Evolutionary conservation across 352 stramenopile genomes (phyloP).

Genomic region (Phytophthora multivora): DNA sequence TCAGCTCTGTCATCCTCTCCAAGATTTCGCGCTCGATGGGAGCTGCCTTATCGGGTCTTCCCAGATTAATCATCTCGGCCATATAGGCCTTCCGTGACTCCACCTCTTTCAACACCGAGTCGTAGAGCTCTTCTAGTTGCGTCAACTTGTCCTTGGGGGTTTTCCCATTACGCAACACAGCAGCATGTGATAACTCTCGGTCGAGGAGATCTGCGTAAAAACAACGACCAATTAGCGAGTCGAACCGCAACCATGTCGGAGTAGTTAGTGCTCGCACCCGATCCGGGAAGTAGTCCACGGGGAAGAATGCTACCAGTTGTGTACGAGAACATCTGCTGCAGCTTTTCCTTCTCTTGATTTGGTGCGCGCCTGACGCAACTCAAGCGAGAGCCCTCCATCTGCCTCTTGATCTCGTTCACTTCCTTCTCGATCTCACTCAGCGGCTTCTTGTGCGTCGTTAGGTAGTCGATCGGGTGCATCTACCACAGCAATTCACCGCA

Average conservation of each 20-base stretch:
- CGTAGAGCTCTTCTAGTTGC: constrained; percentile 72
- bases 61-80: constrained; percentile 65
- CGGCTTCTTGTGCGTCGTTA: constrained; percentile 56
- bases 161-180: constrained; percentile 45
- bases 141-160: constrained; percentile 41
- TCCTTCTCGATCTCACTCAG: constrained; percentile 82
- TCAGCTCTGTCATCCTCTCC: constrained; percentile 66
- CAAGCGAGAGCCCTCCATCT: constrained; percentile 68
- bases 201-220: constrained; percentile 60
- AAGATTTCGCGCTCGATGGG: constrained; percentile 67
- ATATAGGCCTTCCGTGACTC: constrained; percentile 70
- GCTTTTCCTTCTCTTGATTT: constrained; percentile 84
- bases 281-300: constrained; percentile 67
- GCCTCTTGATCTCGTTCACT: constrained; percentile 65
- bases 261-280: constrained; percentile 36
- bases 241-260: background rate
- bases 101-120: constrained; percentile 61
- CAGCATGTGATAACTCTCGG: constrained; percentile 62
- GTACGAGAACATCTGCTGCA: constrained; percentile 82
- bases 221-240: background rate
- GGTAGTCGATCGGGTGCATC: constrained; percentile 68
- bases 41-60: constrained; percentile 42
- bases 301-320: constrained; percentile 71
- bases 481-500: constrained; percentile 10
- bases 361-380: constrained; percentile 59